These are phyloP conservation scores for Chlorociboria aeruginascens DNA, from an alignment of 495 filamentous ascomycete genomes.

Conservation along the genomic window DNA sequence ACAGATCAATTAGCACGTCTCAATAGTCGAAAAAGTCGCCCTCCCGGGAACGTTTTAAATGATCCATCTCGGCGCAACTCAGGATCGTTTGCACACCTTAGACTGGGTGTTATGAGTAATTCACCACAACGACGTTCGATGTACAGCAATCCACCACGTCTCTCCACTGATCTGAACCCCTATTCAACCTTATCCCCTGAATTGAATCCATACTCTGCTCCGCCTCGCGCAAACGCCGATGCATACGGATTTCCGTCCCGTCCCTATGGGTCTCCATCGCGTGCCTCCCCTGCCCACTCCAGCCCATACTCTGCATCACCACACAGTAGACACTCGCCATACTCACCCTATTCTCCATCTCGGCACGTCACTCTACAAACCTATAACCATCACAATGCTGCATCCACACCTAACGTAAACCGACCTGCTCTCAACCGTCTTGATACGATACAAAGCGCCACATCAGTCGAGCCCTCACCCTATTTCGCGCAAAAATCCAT, in stretches of 20 bases:
- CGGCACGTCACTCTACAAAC: constrained; percentile 25
- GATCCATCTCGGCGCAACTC: constrained; percentile 17
- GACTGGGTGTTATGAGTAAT: neutral
- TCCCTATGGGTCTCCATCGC: neutral
- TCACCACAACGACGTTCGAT: neutral
- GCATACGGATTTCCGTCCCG: neutral
- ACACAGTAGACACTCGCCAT: constrained; percentile 20
- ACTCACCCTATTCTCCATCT: constrained; percentile 33
- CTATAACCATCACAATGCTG: constrained; percentile 18
- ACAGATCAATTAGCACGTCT: constrained; percentile 18
- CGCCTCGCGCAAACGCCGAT: constrained; percentile 4
- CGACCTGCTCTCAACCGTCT: constrained; percentile 35
- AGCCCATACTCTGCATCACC: constrained; percentile 17
- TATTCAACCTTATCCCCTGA: constrained; percentile 3
- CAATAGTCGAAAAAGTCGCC: constrained; percentile 18
- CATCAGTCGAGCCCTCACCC: constrained; percentile 15
- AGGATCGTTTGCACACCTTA: neutral
- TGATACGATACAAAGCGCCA: constrained; percentile 35
- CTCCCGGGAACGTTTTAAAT: neutral
- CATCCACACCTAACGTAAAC: constrained; percentile 24
- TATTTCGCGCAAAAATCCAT: constrained; percentile 10
- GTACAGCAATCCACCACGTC: too few species aligned
- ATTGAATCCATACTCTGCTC: neutral
- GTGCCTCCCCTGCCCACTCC: neutral
- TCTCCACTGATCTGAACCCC: neutral